These are phyloP conservation scores for Aspergillus panamensis DNA, from an alignment of 495 filamentous ascomycete species.

Conservation along the genomic window DNA sequence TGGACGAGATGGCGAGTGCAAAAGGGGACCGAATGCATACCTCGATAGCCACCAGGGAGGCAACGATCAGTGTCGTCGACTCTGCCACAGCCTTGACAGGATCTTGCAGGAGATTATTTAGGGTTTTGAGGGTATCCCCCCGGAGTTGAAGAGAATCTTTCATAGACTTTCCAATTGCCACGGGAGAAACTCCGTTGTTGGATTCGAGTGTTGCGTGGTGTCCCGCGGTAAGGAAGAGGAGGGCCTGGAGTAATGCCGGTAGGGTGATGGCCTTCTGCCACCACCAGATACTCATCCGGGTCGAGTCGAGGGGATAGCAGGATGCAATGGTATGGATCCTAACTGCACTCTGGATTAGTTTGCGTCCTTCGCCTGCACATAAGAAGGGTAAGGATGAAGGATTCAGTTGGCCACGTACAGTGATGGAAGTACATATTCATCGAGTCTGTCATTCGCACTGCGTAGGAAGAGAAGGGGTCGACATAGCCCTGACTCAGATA, in stretches of 20 bases:
- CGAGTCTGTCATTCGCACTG: constrained; percentile 4
- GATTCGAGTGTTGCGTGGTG: constrained; percentile 8
- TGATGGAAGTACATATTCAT: constrained; percentile 9
- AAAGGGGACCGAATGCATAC: neutral
- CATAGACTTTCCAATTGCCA: neutral
- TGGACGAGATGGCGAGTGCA: neutral
- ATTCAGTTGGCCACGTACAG: neutral
- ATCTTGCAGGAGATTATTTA: constrained; percentile 11
- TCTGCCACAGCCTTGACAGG: constrained; percentile 8
- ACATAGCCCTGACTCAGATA: constrained; percentile 10
- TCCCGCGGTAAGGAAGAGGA: constrained; percentile 9
- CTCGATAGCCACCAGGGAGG: constrained; percentile 4
- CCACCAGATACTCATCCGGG: constrained; percentile 11
- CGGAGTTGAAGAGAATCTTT: constrained; percentile 5
- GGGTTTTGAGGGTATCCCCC: constrained; percentile 1
- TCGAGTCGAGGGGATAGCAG: constrained; percentile 10
- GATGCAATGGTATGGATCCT: constrained; percentile 8
- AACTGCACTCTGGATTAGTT: neutral
- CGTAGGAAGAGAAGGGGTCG: constrained; percentile 3
- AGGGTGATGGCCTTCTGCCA: constrained; percentile 11
- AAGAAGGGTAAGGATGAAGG: neutral
- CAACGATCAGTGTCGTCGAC: constrained; percentile 6
- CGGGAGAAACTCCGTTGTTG: constrained; percentile 4
- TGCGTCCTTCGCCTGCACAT: neutral
- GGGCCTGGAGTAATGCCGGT: constrained; percentile 6